Conservation (phyloP, 2,329 filamentous ascomycete species). For the Fusarium chlamydosporum region DNA sequence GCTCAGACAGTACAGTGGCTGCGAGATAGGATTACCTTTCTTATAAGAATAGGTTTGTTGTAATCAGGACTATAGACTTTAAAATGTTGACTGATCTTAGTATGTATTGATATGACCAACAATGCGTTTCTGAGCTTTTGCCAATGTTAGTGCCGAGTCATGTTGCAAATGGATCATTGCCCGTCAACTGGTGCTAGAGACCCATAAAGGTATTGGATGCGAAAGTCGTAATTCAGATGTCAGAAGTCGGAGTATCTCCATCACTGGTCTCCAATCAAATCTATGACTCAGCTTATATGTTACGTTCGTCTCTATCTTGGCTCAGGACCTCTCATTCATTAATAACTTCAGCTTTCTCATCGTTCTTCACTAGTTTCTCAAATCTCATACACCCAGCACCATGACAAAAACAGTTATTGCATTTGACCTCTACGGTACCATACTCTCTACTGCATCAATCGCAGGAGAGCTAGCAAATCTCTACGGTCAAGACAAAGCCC, state of each 20-base stretch:
- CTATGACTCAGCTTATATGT: background rate
- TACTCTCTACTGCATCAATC: constrained; percentile 80
- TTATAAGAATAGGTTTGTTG: background rate
- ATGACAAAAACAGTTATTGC: constrained; percentile 67
- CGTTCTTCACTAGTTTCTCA: background rate
- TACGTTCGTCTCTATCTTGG: background rate
- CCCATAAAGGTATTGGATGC: background rate
- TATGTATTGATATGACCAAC: too few species aligned
- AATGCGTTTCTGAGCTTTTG: background rate
- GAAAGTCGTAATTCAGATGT: background rate
- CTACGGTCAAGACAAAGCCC: constrained; percentile 70
- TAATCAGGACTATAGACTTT: background rate
- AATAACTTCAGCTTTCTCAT: background rate
- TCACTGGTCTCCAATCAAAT: background rate
- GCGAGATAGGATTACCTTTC: background rate
- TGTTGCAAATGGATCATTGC: background rate
- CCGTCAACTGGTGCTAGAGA: background rate
- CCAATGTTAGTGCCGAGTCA: background rate
- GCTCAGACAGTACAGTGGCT: constrained; percentile 18
- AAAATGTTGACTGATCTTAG: background rate
- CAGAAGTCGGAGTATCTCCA: constrained; percentile 1
- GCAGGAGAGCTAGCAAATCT: constrained; percentile 68
- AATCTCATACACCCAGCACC: background rate
- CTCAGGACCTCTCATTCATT: background rate
- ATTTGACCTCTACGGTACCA: constrained; percentile 82